These are phyloP conservation scores for Starmerella khaoyaiensis DNA, from an alignment of 805 yeast species.

Conservation along the genomic window DNA sequence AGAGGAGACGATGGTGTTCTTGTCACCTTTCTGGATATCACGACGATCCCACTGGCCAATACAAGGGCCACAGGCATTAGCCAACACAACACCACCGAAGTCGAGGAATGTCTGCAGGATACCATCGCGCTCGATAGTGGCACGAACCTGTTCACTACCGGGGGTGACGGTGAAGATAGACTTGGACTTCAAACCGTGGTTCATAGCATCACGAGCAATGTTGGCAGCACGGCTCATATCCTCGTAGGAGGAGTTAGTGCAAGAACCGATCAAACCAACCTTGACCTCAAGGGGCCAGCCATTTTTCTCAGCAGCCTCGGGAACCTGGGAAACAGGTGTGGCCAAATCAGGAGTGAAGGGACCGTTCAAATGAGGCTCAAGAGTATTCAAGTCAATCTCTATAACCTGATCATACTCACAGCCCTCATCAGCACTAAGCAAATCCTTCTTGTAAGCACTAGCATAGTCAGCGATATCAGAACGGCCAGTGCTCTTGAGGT, in stretches of 20 bases:
- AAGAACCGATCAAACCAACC: slow-evolving; percentile 95
- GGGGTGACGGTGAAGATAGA: slow-evolving; percentile 89
- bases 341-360: slow-evolving; percentile 98
- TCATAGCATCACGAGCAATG: slow-evolving; percentile 78
- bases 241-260: slow-evolving; percentile 97
- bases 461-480: slow-evolving; percentile 75
- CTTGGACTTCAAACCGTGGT: slow-evolving; percentile 84
- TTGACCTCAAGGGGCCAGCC: slow-evolving; percentile 87
- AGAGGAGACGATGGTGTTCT: slow-evolving; percentile 92
- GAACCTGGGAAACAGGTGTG: slow-evolving; percentile 80
- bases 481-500: slow-evolving; percentile 78
- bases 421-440: slow-evolving; percentile 75
- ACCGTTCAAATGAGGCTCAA: slow-evolving; percentile 95
- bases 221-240: slow-evolving; percentile 96
- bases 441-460: slow-evolving; percentile 40
- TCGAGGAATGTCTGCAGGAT: slow-evolving; percentile 76
- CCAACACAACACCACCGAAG: slow-evolving; percentile 87
- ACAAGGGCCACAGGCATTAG: slow-evolving; percentile 99
- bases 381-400: slow-evolving; percentile 75
- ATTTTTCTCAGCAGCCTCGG: slow-evolving; percentile 67
- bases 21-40: slow-evolving; percentile 83
- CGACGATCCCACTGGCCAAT: slow-evolving; percentile 98
- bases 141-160: slow-evolving; percentile 97
- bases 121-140: slow-evolving; percentile 95
- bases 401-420: slow-evolving; percentile 87